These are phyloP conservation scores for Coniella lustricola DNA, from an alignment of 2,329 filamentous ascomycete genomes.

Conservation along the genomic window DNA sequence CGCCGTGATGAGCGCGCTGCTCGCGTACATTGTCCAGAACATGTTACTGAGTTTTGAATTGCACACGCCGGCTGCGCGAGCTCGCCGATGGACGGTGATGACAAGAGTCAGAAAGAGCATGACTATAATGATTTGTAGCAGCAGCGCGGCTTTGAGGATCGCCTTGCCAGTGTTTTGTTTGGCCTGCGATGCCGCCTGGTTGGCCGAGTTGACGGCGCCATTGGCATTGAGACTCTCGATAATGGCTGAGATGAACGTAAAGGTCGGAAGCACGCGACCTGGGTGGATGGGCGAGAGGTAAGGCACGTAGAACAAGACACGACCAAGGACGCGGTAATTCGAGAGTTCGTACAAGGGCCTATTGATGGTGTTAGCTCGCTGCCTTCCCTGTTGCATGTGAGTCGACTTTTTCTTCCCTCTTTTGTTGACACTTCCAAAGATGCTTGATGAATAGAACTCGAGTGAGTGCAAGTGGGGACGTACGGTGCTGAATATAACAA, in stretches of 20 bases:
- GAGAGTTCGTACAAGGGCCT: conserved; percentile 55
- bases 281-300: conserved; percentile 49
- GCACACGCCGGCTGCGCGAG: conserved; percentile 16
- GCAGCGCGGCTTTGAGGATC: conserved; percentile 35
- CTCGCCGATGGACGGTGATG: conserved; percentile 36
- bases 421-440: no score
- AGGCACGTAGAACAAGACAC: conserved; percentile 55
- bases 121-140: conserved; percentile 42
- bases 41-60: conserved; percentile 17
- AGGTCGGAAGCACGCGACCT: conserved; percentile 36
- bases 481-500: conserved; percentile 31
- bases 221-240: conserved; percentile 41
- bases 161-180: conserved; percentile 28
- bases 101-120: conserved; percentile 36
- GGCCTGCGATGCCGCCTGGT: conserved; percentile 24
- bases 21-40: conserved; percentile 35
- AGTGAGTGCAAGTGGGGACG: not conserved
- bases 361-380: not conserved
- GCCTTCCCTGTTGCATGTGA: no score
- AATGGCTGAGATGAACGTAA: conserved; percentile 37
- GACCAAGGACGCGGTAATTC: conserved; percentile 58
- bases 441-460: no score
- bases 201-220: conserved; percentile 34
- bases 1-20: conserved; percentile 35
- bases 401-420: no score